Evolutionary conservation across 805 yeast species (phyloP).

Genomic region (Wickerhamomyces bisporus): DNA sequence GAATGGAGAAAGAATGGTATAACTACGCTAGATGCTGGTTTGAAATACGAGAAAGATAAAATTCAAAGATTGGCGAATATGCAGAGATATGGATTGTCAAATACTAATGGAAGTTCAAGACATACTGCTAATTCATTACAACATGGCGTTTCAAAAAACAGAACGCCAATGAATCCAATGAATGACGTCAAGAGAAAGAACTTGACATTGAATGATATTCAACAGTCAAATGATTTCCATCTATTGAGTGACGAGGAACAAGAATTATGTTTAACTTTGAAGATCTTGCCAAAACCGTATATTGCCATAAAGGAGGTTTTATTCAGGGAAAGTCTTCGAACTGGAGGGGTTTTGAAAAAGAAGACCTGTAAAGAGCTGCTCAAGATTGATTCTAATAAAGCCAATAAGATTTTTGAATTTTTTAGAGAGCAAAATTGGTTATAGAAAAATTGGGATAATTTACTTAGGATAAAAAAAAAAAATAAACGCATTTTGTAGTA

Average conservation of each 20-base stretch:
- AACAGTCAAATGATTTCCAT: slow-evolving; percentile 77
- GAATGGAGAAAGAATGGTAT: slow-evolving; percentile 92
- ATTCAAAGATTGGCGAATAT: slow-evolving; percentile 56
- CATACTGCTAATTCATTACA: slow-evolving; percentile 28
- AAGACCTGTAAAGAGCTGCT: slow-evolving; percentile 80
- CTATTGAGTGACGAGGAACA: slow-evolving; percentile 85
- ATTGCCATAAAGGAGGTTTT: slow-evolving; percentile 86
- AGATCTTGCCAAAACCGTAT: slow-evolving; percentile 90
- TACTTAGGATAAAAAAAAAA: too few species aligned
- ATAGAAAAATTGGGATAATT: slow-evolving; percentile 15
- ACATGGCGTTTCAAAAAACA: slow-evolving; percentile 20
- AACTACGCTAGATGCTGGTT: slow-evolving; percentile 75
- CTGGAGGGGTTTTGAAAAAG: slow-evolving; percentile 79
- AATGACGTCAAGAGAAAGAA: slow-evolving; percentile 23
- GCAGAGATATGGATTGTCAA: slow-evolving; percentile 42
- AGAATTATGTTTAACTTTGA: slow-evolving; percentile 72
- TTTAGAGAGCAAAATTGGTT: slow-evolving; percentile 91
- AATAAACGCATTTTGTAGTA: too few species aligned
- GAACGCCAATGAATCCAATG: slow-evolving; percentile 17
- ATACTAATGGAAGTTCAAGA: slow-evolving; percentile 24
- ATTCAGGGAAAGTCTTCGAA: slow-evolving; percentile 79
- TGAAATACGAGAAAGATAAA: slow-evolving; percentile 85
- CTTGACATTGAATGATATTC: slow-evolving; percentile 57
- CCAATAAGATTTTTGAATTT: slow-evolving; percentile 85
- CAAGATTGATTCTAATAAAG: slow-evolving; percentile 81